These are phyloP conservation scores for Vigna reflexopilosa DNA, from an alignment of 306 rosid genomes.

Conservation along the genomic window DNA sequence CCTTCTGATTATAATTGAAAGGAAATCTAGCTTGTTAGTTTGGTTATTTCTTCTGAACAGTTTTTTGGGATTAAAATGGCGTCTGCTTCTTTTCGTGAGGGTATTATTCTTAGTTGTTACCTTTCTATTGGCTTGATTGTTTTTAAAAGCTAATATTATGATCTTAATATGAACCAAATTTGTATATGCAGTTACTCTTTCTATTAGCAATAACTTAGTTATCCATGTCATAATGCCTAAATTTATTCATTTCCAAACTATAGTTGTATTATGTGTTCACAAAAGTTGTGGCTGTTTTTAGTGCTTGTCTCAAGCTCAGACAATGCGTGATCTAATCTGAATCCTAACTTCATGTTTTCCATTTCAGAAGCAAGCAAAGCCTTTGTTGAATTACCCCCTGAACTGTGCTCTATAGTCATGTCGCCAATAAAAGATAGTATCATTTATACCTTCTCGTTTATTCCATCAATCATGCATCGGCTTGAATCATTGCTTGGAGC, in stretches of 20 bases:
- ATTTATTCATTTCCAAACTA: background rate
- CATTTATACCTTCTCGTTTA: constrained; percentile 67
- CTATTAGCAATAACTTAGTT: constrained; percentile 1
- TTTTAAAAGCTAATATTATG: background rate
- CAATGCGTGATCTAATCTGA: constrained; percentile 25
- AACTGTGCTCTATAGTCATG: constrained; percentile 72
- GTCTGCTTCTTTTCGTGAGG: background rate
- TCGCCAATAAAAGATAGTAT: constrained; percentile 63
- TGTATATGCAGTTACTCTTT: background rate
- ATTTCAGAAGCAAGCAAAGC: constrained; percentile 62
- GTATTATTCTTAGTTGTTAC: background rate
- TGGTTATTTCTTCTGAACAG: constrained; percentile 16
- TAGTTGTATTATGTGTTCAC: background rate
- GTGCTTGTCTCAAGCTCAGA: constrained; percentile 15
- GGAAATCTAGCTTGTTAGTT: constrained; percentile 14
- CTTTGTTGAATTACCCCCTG: constrained; percentile 82
- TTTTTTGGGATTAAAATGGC: background rate
- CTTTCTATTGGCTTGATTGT: constrained; percentile 21
- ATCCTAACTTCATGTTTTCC: background rate
- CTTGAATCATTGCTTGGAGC: constrained; percentile 75
- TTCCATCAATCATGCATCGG: constrained; percentile 85
- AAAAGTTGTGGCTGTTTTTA: background rate
- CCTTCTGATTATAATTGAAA: constrained; percentile 13
- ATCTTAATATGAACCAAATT: background rate
- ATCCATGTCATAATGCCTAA: constrained; percentile 4